Percentiles rank a stretch among this genome's conserved stretches.
Conservation (phyloP, 1,284 basidiomycete species). For the Phylloporus sp. region DNA sequence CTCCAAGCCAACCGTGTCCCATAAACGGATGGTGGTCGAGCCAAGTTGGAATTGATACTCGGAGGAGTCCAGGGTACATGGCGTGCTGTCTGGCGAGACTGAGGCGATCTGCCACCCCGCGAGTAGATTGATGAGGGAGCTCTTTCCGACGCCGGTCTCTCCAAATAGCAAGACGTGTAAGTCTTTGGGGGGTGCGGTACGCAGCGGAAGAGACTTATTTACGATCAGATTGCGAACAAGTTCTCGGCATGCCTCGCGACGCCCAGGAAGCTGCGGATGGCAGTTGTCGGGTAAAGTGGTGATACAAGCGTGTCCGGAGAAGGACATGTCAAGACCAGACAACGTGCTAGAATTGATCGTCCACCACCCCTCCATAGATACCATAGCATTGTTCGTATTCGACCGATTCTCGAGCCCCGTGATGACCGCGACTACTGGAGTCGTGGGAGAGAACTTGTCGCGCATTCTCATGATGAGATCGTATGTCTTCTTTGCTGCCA, state of each 20-base stretch:
- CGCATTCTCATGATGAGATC: slow-evolving; percentile 31
- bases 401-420: slow-evolving; percentile 41
- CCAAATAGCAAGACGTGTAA: slow-evolving; percentile 39
- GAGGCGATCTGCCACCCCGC: slow-evolving; percentile 34
- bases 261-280: slow-evolving; percentile 29
- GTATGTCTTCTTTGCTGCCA: slow-evolving; percentile 31
- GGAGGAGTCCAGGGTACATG: slow-evolving; percentile 35
- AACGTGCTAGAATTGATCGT: slow-evolving; percentile 23
- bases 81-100: slow-evolving; percentile 34
- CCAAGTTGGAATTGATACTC: slow-evolving; percentile 38
- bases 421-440: slow-evolving; percentile 40
- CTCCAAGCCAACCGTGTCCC: slow-evolving; percentile 42
- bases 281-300: slow-evolving; percentile 36
- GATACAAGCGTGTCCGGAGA: slow-evolving; percentile 31
- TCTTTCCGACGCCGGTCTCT: slow-evolving; percentile 45
- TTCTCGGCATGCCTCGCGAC: slow-evolving; percentile 25
- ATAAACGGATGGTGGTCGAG: slow-evolving; percentile 32
- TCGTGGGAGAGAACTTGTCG: slow-evolving; percentile 23
- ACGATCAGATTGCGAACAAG: slow-evolving; percentile 31
- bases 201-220: slow-evolving; percentile 23
- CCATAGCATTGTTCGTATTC: slow-evolving; percentile 11
- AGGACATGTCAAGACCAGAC: slow-evolving; percentile 25
- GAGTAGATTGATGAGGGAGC: slow-evolving; percentile 42
- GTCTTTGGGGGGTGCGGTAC: slow-evolving; percentile 32
- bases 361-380: slow-evolving; percentile 45